A percentile compares a stretch with the other conserved stretches of the same genome.
Evolutionary conservation across 1,284 basidiomycete genomes (phyloP).

Genomic region (Taiwanofungus camphoratus): DNA sequence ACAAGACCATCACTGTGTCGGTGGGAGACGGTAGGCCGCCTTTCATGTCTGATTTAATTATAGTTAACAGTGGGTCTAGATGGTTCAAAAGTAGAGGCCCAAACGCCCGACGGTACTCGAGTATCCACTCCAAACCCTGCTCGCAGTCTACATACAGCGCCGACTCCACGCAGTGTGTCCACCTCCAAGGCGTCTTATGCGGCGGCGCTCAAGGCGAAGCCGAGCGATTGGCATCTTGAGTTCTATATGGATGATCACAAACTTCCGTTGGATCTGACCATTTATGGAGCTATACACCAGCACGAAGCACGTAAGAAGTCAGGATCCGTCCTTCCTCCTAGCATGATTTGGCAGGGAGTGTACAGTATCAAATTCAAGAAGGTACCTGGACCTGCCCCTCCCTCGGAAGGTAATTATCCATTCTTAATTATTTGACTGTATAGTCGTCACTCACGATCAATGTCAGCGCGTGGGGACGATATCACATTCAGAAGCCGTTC

Average conservation of each 20-base stretch:
- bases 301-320: conserved; percentile 73
- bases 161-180: conserved; percentile 35
- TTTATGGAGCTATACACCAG: conserved; percentile 94
- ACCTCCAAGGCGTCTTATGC: conserved; percentile 78
- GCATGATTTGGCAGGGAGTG: conserved; percentile 83
- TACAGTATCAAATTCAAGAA: conserved; percentile 94
- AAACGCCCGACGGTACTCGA: conserved; percentile 93
- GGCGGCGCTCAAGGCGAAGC: conserved; percentile 86
- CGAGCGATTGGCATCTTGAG: conserved; percentile 94
- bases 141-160: conserved; percentile 30
- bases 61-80: conserved; percentile 39
- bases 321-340: conserved; percentile 49
- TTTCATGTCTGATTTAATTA: neutral
- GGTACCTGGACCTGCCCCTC: conserved; percentile 75
- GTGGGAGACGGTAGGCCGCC: conserved; percentile 64
- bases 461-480: conserved; percentile 31
- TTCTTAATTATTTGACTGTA: conserved; percentile 4
- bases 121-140: conserved; percentile 79
- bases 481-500: conserved; percentile 46
- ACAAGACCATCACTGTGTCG: conserved; percentile 84
- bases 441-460: neutral
- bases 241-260: conserved; percentile 88
- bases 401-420: conserved; percentile 48
- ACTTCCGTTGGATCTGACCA: conserved; percentile 82
- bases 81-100: conserved; percentile 87